Base-by-base conservation (phyloP, 352 stramenopile species). In the Poterioochromonas sp. region DNA sequence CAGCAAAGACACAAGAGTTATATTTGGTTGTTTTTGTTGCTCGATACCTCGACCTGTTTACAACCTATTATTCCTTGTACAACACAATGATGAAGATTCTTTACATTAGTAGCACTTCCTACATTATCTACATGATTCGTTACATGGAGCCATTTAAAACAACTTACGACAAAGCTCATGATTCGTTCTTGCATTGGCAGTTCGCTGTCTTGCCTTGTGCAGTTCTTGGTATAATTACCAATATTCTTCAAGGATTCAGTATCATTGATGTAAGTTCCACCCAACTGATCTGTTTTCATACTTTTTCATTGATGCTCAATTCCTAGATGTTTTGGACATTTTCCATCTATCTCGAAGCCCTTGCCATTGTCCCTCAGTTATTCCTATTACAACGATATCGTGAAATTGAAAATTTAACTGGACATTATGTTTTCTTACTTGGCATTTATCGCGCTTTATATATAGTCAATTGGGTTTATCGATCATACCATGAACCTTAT, bases 391-490 rank as follows among this genome's bases (percentile, higher is more conserved):
- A 99, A 86, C 91, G 95, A 44, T 97, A 97, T 79, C 89, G 93
- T 65, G 95, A 99, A 85, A 93, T 99, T 8, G 95, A 98, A 85
- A 98, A 98, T 41, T 88, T 99, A 77, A 98, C 95, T 63, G 91
- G 93, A 68, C 97, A 99, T 85, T 99, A 99, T 84, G 94, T 99
- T 69, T 96, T 98, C 81, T 91, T 98, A 80, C 93, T 99, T 73
- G 95, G 95, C 71, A 87, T 90, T 63, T 99, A 99, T 84, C 91
- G 96, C 65, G 92, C 87, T 29, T 92, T 97, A 73, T 99, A 99
- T 87, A 96, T 99, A 80, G 83, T 99, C 35, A 99, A 99, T 86
- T 99, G 96, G 96, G 94, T 99, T 79, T 98, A 98, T 79, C 89
- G 96, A 60, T 92, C 93, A 18, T 92, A 95, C 58, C 94, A 90